A percentile compares a stretch with the other conserved stretches of the same genome.
These are phyloP conservation scores for Ganoderma lingzhi DNA, from an alignment of 1,284 basidiomycete species.

Conservation along the genomic window DNA sequence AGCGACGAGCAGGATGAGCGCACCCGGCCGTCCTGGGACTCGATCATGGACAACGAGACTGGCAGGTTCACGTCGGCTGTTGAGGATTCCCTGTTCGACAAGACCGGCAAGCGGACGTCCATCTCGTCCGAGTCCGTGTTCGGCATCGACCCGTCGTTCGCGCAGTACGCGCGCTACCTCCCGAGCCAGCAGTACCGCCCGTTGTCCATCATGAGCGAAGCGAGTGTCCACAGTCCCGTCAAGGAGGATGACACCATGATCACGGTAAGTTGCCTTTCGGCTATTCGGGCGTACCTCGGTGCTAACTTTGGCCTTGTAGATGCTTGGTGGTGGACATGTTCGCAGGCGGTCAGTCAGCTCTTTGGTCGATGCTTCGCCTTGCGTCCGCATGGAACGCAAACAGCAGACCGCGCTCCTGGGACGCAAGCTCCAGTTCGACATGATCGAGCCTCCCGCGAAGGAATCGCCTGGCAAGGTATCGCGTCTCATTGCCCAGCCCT, in stretches of 20 bases:
- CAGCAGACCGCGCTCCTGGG: slow-evolving; percentile 51
- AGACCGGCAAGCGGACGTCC: slow-evolving; percentile 59
- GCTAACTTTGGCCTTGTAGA: slow-evolving; percentile 48
- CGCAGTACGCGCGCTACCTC: slow-evolving; percentile 38
- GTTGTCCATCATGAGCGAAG: slow-evolving; percentile 66
- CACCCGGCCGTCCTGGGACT: slow-evolving; percentile 35
- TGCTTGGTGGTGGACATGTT: slow-evolving; percentile 79
- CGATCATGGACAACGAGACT: slow-evolving; percentile 33
- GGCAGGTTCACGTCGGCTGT: slow-evolving; percentile 41
- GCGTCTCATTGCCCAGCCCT: slow-evolving; percentile 63
- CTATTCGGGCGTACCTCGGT: neutral
- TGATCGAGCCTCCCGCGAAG: slow-evolving; percentile 43
- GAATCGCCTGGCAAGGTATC: slow-evolving; percentile 46
- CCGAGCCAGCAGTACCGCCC: slow-evolving; percentile 60
- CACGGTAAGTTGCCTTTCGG: slow-evolving; percentile 54
- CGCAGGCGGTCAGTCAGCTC: slow-evolving; percentile 73
- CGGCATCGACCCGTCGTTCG: slow-evolving; percentile 54
- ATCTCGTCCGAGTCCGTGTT: slow-evolving; percentile 72
- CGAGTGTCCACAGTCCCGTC: slow-evolving; percentile 57
- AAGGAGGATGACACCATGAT: slow-evolving; percentile 85
- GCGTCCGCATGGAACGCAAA: slow-evolving; percentile 67
- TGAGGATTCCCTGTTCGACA: slow-evolving; percentile 74
- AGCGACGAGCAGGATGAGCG: slow-evolving; percentile 32
- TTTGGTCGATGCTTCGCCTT: slow-evolving; percentile 75
- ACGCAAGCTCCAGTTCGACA: slow-evolving; percentile 42